Conservation (phyloP, 768 basidiomycete species). For the Amanita thiersii region DNA sequence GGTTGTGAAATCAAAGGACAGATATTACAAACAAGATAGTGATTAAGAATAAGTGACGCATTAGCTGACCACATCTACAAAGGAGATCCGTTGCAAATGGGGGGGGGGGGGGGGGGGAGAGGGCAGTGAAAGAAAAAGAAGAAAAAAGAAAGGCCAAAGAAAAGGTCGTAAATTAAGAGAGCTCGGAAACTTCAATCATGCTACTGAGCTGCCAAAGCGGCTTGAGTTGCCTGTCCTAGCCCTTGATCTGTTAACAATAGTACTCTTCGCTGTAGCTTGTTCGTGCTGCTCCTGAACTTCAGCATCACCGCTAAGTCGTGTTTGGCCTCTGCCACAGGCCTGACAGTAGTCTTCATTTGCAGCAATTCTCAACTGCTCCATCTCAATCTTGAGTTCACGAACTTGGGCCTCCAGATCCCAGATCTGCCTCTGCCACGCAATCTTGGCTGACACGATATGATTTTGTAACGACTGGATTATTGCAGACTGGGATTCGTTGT, state of each 20-base stretch:
- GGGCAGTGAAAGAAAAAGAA: too few relatives aligned
- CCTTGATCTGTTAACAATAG: conserved; percentile 57
- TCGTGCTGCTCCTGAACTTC: conserved; percentile 4
- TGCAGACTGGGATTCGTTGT: conserved; percentile 24
- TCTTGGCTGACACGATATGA: conserved; percentile 47
- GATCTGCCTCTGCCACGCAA: conserved; percentile 64
- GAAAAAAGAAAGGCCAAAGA: too few relatives aligned
- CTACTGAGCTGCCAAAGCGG: conserved; percentile 52
- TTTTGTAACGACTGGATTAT: conserved; percentile 51
- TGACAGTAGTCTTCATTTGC: conserved; percentile 41
- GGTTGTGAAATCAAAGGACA: too few relatives aligned
- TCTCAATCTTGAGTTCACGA: conserved; percentile 59
- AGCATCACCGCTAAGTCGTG: not conserved
- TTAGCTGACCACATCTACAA: too few relatives aligned
- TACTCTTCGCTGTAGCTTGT: conserved; percentile 17
- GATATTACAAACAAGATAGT: too few relatives aligned
- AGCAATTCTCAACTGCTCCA: conserved; percentile 39
- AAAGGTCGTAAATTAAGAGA: not conserved
- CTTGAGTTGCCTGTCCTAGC: conserved; percentile 58
- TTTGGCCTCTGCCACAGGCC: conserved; percentile 48
- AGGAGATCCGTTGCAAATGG: too few relatives aligned
- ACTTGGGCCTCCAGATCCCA: conserved; percentile 73
- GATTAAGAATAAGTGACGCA: too few relatives aligned
- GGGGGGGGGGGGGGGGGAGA: too few relatives aligned
- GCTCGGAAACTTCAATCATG: conserved; percentile 14